These are phyloP conservation scores for Pholiota conissans DNA, from an alignment of 768 basidiomycete species.

Conservation along the genomic window DNA sequence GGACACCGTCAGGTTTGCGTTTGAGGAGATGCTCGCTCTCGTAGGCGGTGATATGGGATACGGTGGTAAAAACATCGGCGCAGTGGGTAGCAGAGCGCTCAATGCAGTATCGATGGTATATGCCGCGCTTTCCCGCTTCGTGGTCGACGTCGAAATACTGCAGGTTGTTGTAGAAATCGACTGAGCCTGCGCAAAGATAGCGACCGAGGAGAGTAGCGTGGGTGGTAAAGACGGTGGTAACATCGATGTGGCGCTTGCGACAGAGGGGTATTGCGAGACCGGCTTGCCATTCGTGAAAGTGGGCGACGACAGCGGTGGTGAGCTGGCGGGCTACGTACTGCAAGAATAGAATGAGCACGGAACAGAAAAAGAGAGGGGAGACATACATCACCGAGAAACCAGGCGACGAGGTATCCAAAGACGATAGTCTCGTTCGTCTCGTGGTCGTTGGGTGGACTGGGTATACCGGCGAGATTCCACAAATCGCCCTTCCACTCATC, in stretches of 20 bases:
- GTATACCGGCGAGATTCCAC: constrained; percentile 98
- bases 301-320: constrained; percentile 86
- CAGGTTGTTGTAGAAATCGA: constrained; percentile 99
- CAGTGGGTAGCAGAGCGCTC: constrained; percentile 94
- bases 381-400: constrained; percentile 98
- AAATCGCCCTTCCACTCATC: constrained; percentile 99
- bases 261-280: constrained; percentile 94
- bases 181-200: constrained; percentile 96
- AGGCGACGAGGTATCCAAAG: constrained; percentile 96
- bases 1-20: constrained; percentile 94
- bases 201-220: constrained; percentile 98
- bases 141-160: constrained; percentile 99
- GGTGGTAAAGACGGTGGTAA: constrained; percentile 98
- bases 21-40: constrained; percentile 96
- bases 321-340: constrained; percentile 84
- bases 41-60: constrained; percentile 98
- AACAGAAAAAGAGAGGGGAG: constrained; percentile 7
- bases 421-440: constrained; percentile 99
- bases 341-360: constrained; percentile 10
- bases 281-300: constrained; percentile 99
- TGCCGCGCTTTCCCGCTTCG: constrained; percentile 98
- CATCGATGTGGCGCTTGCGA: constrained; percentile 95
- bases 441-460: constrained; percentile 92
- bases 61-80: constrained; percentile 96
- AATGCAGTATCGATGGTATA: constrained; percentile 98